These are phyloP conservation scores for Metarhizium robertsii DNA, from an alignment of 2,329 filamentous ascomycete genomes.

Conservation along the genomic window DNA sequence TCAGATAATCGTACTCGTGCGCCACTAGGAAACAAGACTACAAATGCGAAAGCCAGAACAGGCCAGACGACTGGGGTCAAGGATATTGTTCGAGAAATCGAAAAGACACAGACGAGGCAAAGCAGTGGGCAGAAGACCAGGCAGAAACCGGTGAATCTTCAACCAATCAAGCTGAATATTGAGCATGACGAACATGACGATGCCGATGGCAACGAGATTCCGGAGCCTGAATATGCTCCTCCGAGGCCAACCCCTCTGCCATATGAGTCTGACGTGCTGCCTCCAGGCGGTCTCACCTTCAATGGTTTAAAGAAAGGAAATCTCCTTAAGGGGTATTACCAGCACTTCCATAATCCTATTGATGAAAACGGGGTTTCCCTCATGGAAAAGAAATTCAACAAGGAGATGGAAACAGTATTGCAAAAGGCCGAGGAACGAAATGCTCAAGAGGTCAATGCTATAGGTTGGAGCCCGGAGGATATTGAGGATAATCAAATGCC, in stretches of 20 bases:
- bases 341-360: conserved; percentile 50
- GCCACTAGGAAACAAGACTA: conserved; percentile 87
- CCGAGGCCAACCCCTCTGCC: conserved; percentile 57
- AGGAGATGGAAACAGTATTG: conserved; percentile 39
- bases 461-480: conserved; percentile 51
- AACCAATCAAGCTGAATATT: conserved; percentile 52
- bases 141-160: conserved; percentile 42
- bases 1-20: conserved; percentile 53
- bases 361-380: conserved; percentile 59
- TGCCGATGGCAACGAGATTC: conserved; percentile 53
- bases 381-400: conserved; percentile 50
- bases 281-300: conserved; percentile 45
- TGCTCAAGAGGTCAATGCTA: conserved; percentile 52
- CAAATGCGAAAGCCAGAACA: conserved; percentile 74
- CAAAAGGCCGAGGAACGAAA: conserved; percentile 58
- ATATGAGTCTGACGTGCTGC: conserved; percentile 62
- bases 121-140: conserved; percentile 51
- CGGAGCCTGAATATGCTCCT: conserved; percentile 87
- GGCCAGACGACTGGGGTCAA: conserved; percentile 59
- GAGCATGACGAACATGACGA: conserved; percentile 42
- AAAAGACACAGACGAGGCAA: conserved; percentile 52
- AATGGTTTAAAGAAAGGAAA: conserved; percentile 50
- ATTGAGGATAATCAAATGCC: conserved; percentile 33
- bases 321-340: conserved; percentile 51
- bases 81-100: conserved; percentile 45